Percentiles rank a stretch among this genome's conserved stretches.
phyloP scores from a whole-genome alignment of 2,329 filamentous ascomycete species.

The Stachybotrys elegans region DNA sequence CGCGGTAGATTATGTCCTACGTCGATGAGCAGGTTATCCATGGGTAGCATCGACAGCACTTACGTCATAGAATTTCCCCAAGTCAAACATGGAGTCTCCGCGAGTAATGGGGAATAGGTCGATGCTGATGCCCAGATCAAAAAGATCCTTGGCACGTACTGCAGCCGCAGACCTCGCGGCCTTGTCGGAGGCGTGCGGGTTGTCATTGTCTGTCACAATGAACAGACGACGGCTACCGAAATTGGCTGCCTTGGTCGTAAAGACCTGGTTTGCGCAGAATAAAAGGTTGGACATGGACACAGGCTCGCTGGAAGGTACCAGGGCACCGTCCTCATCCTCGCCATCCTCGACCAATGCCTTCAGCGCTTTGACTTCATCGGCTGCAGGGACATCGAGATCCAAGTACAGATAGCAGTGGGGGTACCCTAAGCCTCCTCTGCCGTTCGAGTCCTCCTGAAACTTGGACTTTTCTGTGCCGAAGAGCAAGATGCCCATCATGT shows the following conservation, averaged over 20 bases:
- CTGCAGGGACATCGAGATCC: constrained; percentile 82
- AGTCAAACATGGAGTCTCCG: constrained; percentile 66
- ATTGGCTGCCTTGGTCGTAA: constrained; percentile 90
- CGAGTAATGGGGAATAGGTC: constrained; percentile 88
- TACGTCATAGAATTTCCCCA: constrained; percentile 88
- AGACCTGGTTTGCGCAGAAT: constrained; percentile 94
- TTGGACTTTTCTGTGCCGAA: constrained; percentile 86
- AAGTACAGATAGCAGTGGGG: constrained; percentile 90
- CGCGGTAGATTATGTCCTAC: constrained; percentile 85
- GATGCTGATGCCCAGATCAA: constrained; percentile 86
- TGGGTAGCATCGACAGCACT: constrained; percentile 15
- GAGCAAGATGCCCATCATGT: constrained; percentile 93
- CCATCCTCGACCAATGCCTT: constrained; percentile 74
- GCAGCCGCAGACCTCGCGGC: constrained; percentile 69
- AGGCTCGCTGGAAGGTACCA: constrained; percentile 63
- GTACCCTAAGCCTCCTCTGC: constrained; percentile 59
- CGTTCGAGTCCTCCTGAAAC: constrained; percentile 64
- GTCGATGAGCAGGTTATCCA: neutral
- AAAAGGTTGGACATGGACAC: constrained; percentile 84
- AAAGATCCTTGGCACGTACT: constrained; percentile 88
- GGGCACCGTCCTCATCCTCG: constrained; percentile 62
- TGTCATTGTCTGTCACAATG: constrained; percentile 90
- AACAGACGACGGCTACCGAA: constrained; percentile 92
- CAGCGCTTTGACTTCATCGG: constrained; percentile 77
- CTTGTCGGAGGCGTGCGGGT: constrained; percentile 73